Evolutionary conservation across 2,329 filamentous ascomycete genomes (phyloP).

Genomic region (Sporothrix brunneoviolacea): DNA sequence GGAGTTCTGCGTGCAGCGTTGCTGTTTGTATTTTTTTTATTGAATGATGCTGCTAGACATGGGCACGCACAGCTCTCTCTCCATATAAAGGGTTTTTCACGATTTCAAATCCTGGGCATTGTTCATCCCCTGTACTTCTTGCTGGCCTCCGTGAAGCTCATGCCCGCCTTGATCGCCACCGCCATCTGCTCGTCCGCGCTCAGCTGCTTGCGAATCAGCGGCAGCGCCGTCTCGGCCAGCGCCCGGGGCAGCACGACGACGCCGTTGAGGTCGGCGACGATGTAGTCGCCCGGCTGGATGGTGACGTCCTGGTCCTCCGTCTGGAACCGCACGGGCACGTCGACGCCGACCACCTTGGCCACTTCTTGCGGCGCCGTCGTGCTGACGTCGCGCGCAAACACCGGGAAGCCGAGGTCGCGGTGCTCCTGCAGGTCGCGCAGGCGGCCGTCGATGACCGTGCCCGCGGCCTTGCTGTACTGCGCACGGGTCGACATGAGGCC

Average conservation of each 20-base stretch:
- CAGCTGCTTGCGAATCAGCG: slow-evolving; percentile 35
- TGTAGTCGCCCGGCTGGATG: slow-evolving; percentile 37
- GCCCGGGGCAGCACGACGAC: slow-evolving; percentile 36
- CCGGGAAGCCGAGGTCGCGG: slow-evolving; percentile 39
- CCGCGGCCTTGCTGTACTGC: slow-evolving; percentile 36
- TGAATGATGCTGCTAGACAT: no score
- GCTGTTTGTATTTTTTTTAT: no score
- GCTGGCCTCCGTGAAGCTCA: slow-evolving; percentile 38
- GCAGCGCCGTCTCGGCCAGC: slow-evolving; percentile 33
- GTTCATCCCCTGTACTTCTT: slow-evolving; percentile 29
- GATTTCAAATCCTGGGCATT: background rate
- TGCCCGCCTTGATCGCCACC: slow-evolving; percentile 33
- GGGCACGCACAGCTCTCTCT: no score
- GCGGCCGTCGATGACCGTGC: slow-evolving; percentile 45
- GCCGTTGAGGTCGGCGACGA: slow-evolving; percentile 39
- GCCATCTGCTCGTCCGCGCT: slow-evolving; percentile 38
- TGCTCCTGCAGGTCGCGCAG: slow-evolving; percentile 49
- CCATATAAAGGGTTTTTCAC: background rate
- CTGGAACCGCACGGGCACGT: slow-evolving; percentile 34
- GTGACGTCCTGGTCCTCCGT: slow-evolving; percentile 32
- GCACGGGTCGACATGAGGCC: slow-evolving; percentile 47
- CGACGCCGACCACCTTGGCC: slow-evolving; percentile 36
- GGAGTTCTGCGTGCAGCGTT: no score
- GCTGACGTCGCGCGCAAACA: slow-evolving; percentile 38
- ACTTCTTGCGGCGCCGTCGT: slow-evolving; percentile 37